A percentile compares a stretch with the other conserved stretches of the same genome.
These are phyloP conservation scores for Xylaria digitata DNA, from an alignment of 2,329 filamentous ascomycete genomes.

Conservation along the genomic window DNA sequence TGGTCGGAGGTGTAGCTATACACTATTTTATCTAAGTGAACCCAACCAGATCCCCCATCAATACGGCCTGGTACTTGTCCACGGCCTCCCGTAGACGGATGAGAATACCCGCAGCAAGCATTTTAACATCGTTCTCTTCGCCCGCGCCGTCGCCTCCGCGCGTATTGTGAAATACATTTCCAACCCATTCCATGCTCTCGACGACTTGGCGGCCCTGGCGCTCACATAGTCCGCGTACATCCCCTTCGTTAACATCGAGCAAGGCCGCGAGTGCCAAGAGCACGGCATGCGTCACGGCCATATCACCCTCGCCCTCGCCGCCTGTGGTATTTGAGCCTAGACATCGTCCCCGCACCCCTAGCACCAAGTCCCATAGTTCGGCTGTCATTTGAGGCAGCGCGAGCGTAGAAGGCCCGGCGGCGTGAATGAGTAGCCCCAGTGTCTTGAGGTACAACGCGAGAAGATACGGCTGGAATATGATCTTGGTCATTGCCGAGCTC, in stretches of 20 bases:
- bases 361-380: constrained; percentile 85
- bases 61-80: constrained; percentile 79
- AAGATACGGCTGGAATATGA: constrained; percentile 79
- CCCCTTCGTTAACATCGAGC: constrained; percentile 81
- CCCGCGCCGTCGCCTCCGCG: constrained; percentile 60
- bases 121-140: constrained; percentile 84
- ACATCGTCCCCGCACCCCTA: constrained; percentile 70
- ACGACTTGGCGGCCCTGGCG: constrained; percentile 80
- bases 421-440: constrained; percentile 82
- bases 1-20: not conserved
- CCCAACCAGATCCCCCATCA: constrained; percentile 76
- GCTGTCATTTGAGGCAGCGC: constrained; percentile 82
- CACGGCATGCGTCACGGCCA: constrained; percentile 76
- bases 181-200: constrained; percentile 89
- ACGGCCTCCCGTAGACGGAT: constrained; percentile 84
- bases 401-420: constrained; percentile 82
- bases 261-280: constrained; percentile 83
- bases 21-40: constrained; percentile 43
- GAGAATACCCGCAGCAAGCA: constrained; percentile 79
- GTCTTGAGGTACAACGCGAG: constrained; percentile 87
- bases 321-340: constrained; percentile 52
- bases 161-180: constrained; percentile 75
- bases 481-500: constrained; percentile 54
- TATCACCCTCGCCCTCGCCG: constrained; percentile 56
- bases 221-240: constrained; percentile 77